These are phyloP conservation scores for Aegilops umbellulata DNA, from an alignment of 176 grass and related monocot species.

Conservation along the genomic window DNA sequence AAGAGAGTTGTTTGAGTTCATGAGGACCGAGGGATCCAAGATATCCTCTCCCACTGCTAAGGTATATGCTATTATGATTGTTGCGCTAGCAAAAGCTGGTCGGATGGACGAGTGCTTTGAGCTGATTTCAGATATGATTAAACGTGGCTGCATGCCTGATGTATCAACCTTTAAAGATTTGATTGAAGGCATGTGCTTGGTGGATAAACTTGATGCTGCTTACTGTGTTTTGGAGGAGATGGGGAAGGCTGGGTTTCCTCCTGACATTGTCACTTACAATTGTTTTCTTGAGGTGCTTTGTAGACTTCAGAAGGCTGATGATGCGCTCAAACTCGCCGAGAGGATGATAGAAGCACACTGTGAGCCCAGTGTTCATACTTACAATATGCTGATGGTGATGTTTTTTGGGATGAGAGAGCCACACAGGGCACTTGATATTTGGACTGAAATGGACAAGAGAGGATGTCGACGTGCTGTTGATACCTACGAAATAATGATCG, in stretches of 20 bases:
- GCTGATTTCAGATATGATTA: conserved; percentile 79
- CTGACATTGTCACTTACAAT: conserved; percentile 95
- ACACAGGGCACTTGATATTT: conserved; percentile 63
- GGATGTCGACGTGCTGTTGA: conserved; percentile 59
- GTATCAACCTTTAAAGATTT: conserved; percentile 85
- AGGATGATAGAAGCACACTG: conserved; percentile 72
- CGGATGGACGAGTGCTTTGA: conserved; percentile 73
- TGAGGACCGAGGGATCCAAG: conserved; percentile 66
- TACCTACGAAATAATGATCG: conserved; percentile 81
- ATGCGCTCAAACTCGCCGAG: conserved; percentile 59
- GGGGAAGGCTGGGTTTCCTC: conserved; percentile 76
- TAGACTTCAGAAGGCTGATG: conserved; percentile 60
- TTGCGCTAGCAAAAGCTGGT: conserved; percentile 64
- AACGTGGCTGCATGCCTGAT: conserved; percentile 79
- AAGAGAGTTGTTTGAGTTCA: conserved; percentile 86
- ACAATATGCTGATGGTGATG: conserved; percentile 93
- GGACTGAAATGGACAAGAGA: conserved; percentile 83
- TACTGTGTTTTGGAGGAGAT: conserved; percentile 78
- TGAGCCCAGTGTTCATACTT: conserved; percentile 92
- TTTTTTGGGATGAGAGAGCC: conserved; percentile 79
- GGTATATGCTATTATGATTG: conserved; percentile 76
- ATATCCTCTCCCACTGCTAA: conserved; percentile 88
- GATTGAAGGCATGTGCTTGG: conserved; percentile 91
- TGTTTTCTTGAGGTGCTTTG: conserved; percentile 95
- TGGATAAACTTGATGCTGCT: conserved; percentile 64